These are phyloP conservation scores for Fusarium ramigenum DNA, from an alignment of 2,329 filamentous ascomycete genomes.

Conservation along the genomic window DNA sequence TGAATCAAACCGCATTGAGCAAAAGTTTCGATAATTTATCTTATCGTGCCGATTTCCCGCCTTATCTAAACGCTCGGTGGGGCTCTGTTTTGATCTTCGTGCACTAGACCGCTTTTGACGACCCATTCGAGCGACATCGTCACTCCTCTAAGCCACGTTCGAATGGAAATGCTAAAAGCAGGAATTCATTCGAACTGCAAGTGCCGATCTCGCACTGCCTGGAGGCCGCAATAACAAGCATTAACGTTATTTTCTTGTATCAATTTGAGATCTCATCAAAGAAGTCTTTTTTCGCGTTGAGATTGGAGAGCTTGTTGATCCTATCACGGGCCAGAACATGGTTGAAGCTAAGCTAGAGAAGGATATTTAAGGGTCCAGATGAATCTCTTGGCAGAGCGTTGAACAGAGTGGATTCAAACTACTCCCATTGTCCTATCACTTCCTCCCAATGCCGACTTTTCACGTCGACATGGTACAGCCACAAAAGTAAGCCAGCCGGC, in stretches of 20 bases:
- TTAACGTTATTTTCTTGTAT: neutral
- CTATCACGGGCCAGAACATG: neutral
- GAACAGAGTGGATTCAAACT: neutral
- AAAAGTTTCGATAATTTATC: neutral
- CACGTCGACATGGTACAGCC: neutral
- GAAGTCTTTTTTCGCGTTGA: neutral
- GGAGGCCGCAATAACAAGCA: neutral
- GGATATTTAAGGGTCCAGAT: neutral
- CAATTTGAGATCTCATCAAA: neutral
- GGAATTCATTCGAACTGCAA: neutral
- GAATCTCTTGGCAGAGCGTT: neutral
- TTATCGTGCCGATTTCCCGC: neutral
- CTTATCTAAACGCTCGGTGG: conserved; percentile 8
- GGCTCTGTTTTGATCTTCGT: neutral
- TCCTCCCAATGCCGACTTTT: neutral
- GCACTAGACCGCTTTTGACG: neutral
- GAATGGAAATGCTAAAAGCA: neutral
- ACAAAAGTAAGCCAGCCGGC: neutral
- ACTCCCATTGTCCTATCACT: neutral
- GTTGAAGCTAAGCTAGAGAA: neutral
- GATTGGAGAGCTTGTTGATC: neutral
- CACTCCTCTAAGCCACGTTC: conserved; percentile 11
- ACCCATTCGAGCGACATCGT: conserved; percentile 3
- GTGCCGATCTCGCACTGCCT: neutral
- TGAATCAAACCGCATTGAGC: neutral